Conservation (phyloP, 2,329 filamentous ascomycete species). For the Aspergillus vadensis region DNA sequence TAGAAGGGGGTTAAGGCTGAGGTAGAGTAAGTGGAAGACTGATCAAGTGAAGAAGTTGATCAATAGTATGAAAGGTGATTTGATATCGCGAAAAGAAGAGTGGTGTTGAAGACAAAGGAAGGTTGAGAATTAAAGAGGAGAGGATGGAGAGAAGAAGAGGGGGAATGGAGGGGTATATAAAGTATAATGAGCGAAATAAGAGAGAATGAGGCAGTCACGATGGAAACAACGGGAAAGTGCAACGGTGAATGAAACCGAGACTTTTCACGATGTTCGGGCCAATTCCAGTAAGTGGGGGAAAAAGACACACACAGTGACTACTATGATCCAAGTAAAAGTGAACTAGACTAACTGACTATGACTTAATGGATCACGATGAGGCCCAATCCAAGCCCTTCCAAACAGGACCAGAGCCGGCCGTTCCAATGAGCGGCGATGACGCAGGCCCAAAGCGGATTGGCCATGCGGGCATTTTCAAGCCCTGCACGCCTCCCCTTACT, state of each 20-base stretch:
- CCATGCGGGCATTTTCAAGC: neutral
- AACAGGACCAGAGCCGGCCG: neutral
- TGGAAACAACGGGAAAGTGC: conserved; percentile 5
- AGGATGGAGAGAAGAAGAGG: conserved; percentile 5
- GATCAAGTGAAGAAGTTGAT: neutral
- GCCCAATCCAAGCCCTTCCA: neutral
- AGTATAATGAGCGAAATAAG: conserved; percentile 11
- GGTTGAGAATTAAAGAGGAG: conserved; percentile 3
- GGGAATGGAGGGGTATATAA: conserved; percentile 21
- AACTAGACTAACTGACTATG: neutral
- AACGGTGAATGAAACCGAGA: neutral
- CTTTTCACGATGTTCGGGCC: neutral
- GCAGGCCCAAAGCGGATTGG: conserved; percentile 1
- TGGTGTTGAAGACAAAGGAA: neutral
- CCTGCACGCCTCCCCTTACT: neutral
- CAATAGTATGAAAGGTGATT: neutral
- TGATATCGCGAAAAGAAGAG: neutral
- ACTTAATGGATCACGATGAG: conserved; percentile 1
- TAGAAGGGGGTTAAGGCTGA: neutral
- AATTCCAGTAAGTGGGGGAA: neutral
- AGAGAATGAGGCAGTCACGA: conserved; percentile 4
- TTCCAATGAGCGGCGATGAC: conserved; percentile 4
- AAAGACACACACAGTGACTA: neutral
- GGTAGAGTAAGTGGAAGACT: neutral
- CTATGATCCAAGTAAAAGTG: too few species aligned